Conservation (phyloP, 2,329 filamentous ascomycete species). For the Neobulgaria alba region DNA sequence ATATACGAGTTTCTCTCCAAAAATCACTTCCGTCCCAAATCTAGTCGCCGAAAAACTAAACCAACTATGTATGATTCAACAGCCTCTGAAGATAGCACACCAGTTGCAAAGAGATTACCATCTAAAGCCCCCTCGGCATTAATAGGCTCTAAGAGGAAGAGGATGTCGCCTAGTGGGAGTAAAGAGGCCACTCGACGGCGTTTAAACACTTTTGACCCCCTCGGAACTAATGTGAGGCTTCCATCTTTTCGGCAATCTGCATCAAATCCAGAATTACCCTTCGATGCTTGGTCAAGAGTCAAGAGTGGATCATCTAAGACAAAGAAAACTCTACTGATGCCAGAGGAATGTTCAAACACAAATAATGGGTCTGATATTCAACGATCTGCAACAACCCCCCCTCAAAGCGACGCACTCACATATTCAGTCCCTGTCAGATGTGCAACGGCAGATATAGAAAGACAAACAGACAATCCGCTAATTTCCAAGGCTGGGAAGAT, state of each 20-base stretch:
- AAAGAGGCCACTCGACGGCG: too few relatives aligned
- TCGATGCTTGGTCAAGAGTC: constrained; percentile 31
- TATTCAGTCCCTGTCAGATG: background rate
- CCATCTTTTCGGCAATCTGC: constrained; percentile 16
- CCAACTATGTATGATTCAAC: too few relatives aligned
- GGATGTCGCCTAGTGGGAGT: too few relatives aligned
- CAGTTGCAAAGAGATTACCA: background rate
- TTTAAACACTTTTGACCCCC: constrained; percentile 7
- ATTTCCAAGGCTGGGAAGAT: constrained; percentile 36
- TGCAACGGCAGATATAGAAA: background rate
- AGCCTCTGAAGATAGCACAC: too few relatives aligned
- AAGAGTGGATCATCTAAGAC: constrained; percentile 25
- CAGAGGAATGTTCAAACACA: too few relatives aligned
- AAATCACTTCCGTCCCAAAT: constrained; percentile 46
- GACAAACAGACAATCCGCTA: constrained; percentile 14
- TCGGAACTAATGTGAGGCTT: constrained; percentile 20
- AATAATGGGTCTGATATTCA: background rate
- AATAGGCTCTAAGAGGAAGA: too few relatives aligned
- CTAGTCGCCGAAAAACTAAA: background rate
- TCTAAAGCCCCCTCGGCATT: too few relatives aligned
- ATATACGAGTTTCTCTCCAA: constrained; percentile 67
- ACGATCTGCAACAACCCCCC: constrained; percentile 5
- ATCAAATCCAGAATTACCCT: constrained; percentile 25
- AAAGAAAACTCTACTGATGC: background rate
- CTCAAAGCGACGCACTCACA: background rate